Evolutionary conservation across 441 rosid genomes (phyloP).

Genomic region (Eutrema salsugineum): DNA sequence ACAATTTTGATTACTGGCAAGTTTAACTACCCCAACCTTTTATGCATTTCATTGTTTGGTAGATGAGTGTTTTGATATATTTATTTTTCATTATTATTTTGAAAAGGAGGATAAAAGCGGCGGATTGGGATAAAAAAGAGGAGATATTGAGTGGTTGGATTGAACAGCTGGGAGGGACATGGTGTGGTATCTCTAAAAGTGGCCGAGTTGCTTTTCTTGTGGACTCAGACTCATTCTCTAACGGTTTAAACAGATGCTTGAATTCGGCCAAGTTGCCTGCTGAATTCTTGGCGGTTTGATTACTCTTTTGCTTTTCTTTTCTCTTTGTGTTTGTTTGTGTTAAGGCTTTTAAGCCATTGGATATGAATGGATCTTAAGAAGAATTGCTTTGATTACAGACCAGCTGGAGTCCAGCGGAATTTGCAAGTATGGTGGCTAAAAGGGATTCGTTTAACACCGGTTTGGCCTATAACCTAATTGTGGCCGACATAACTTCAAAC

Average conservation of each 20-base stretch:
- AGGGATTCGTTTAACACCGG: not conserved
- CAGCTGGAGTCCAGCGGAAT: not conserved
- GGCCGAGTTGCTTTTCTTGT: slow-evolving; percentile 1
- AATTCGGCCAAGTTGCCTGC: not conserved
- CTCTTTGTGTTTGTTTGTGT: not conserved
- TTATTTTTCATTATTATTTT: too few species aligned
- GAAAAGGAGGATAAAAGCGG: not conserved
- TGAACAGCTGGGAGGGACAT: not conserved
- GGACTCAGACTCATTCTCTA: not conserved
- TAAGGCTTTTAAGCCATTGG: not conserved
- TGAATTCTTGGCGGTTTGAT: not conserved
- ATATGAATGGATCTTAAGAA: not conserved
- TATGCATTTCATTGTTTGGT: not conserved
- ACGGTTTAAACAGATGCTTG: not conserved
- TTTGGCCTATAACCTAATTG: not conserved
- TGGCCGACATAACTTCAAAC: not conserved
- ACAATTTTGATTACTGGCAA: not conserved
- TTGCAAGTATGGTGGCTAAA: not conserved
- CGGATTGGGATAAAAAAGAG: not conserved
- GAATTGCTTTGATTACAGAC: not conserved
- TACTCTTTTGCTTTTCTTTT: not conserved
- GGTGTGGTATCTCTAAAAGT: not conserved
- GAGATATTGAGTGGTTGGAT: not conserved
- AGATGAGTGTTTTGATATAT: not conserved
- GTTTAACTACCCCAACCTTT: not conserved